Evolutionary conservation across 352 stramenopile genomes (phyloP), one percentile per base, ranked within the genome.

Genomic region (Phytopythium cucurbitacearum): DNA sequence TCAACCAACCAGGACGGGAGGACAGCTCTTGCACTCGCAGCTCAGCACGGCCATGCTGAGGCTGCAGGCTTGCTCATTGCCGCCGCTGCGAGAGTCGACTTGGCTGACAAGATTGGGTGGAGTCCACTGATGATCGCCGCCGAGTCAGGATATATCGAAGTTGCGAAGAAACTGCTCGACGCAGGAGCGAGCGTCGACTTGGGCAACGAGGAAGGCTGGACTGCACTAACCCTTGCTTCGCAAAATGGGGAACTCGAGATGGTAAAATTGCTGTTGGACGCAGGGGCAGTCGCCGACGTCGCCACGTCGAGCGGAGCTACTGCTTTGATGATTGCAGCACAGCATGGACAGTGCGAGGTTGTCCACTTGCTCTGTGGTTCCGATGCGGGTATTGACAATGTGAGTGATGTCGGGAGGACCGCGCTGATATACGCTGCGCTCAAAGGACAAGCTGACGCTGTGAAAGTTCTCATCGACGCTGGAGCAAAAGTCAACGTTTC

Each of bases 291-390:
- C 16, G 15, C 37, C 5, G 13, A 37, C 9, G 36, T 28, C 1
- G 15, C n/a, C 34, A 62, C 57, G 15, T 35, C 54, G n/a, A 53
- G 61, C 32, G 51, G 57, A 3, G 57, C 62, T 33, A 64, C 60
- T 4, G 60, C 60, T 4, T 48, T 62, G 40, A 45, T 67, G 9
- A 64, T 63, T 33, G 55, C 49, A 9, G 60, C 62, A 33, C 49
- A 56, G 6, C 50, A 57, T 59, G 34, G 55, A 7, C 55, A 53
- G 40, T 15, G 53, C 15, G 55, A 49, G 40, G 47, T 60, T 12
- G 50, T 60, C 21, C 21, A 28, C 21, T 28, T 28, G 21, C 21
- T 28, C 21, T 28, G 21, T 28, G 21, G 21, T 28, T 28, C 21
- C 21, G 21, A 28, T 28, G 21, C 21, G 21, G 21, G 21, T 28